phyloP scores from a whole-genome alignment of 1,284 basidiomycete genomes.

The Malassezia furfur region DNA sequence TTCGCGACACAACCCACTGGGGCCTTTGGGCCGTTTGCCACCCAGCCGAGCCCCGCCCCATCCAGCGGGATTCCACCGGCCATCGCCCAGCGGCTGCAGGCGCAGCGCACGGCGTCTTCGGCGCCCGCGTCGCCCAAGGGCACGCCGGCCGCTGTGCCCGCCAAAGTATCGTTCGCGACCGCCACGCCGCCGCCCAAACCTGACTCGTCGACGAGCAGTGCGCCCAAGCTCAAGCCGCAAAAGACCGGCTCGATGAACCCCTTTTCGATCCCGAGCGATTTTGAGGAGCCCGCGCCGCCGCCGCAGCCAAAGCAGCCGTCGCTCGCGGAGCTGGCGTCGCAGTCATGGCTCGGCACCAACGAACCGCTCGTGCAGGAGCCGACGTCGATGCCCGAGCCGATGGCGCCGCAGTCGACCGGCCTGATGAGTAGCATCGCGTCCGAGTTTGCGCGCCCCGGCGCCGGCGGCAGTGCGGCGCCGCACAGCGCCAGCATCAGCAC shows the following conservation, averaged over 20 bases:
- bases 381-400: conserved; percentile 8
- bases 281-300: conserved; percentile 58
- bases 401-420: conserved; percentile 43
- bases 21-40: no score
- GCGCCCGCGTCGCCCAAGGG: no score
- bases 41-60: no score
- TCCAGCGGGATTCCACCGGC: no score
- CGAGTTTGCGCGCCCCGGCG: conserved; percentile 32
- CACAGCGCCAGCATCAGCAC: no score
- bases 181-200: no score
- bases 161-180: no score
- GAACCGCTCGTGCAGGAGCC: conserved; percentile 4
- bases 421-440: conserved; percentile 48
- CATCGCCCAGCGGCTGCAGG: no score
- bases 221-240: conserved; percentile 62
- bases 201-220: conserved; percentile 18
- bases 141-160: no score
- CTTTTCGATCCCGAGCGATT: conserved; percentile 48
- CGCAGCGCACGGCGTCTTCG: no score
- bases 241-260: conserved; percentile 91
- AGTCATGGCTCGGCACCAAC: conserved; percentile 29
- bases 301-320: conserved; percentile 60
- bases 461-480: no score
- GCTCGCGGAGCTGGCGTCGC: conserved; percentile 66
- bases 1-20: no score